Conservation (phyloP, 495 filamentous ascomycete species). For the Cercophora samala region DNA sequence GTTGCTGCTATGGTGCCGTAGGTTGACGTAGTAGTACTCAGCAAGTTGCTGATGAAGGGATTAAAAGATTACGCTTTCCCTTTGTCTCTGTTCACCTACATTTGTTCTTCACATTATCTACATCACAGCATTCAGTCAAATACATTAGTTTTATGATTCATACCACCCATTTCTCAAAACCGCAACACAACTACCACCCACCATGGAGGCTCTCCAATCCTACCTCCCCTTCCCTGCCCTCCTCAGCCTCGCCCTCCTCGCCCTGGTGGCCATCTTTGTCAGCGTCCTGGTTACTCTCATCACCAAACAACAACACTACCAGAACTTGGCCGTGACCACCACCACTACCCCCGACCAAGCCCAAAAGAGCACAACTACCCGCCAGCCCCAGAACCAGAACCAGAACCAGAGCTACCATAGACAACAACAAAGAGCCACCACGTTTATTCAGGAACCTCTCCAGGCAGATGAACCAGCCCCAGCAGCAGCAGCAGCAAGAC, state of each 20-base stretch:
- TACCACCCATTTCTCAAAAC: background rate
- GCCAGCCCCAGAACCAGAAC: background rate
- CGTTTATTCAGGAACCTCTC: background rate
- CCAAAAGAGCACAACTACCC: background rate
- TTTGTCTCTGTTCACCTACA: background rate
- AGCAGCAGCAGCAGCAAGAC: background rate
- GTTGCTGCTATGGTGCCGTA: background rate
- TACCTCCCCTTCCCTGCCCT: background rate
- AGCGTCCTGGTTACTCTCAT: background rate
- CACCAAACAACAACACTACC: background rate
- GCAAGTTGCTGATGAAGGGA: background rate
- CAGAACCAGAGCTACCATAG: too few species aligned
- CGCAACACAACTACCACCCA: background rate
- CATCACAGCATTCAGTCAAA: background rate
- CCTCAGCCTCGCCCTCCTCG: constrained; percentile 4
- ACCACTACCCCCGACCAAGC: background rate
- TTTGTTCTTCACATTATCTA: background rate
- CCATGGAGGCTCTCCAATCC: background rate
- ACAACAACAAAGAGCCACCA: background rate
- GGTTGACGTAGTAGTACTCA: background rate
- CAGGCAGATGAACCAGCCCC: background rate
- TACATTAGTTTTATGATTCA: background rate
- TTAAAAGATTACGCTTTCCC: background rate
- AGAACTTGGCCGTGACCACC: background rate
- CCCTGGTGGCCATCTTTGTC: background rate